phyloP scores from a whole-genome alignment of 768 basidiomycete species.

The Hypholoma sublateritium region DNA sequence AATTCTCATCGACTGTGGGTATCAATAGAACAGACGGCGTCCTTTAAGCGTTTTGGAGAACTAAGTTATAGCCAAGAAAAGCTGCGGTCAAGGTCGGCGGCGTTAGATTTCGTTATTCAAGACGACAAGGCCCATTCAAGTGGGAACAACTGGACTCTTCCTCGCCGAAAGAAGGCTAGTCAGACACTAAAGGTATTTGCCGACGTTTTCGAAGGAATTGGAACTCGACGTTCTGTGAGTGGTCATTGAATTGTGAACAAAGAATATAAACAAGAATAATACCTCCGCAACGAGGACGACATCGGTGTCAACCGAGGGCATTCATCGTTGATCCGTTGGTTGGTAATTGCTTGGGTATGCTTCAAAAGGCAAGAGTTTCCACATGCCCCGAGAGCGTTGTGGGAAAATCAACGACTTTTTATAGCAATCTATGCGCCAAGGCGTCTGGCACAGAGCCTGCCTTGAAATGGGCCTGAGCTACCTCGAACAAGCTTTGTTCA shows the following conservation, averaged over 20 bases:
- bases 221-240: no score
- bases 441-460: background rate
- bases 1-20: constrained; percentile 12
- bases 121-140: no score
- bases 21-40: background rate
- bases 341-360: constrained; percentile 1
- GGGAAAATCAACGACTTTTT: constrained; percentile 6
- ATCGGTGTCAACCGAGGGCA: constrained; percentile 4
- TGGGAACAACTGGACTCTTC: no score
- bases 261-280: background rate
- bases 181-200: no score
- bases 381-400: constrained; percentile 13
- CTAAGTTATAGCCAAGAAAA: background rate
- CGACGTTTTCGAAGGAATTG: no score
- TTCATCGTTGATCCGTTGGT: constrained; percentile 8
- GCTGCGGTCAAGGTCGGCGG: background rate
- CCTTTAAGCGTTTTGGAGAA: background rate
- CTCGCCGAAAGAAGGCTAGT: no score
- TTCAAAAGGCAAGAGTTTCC: constrained; percentile 11
- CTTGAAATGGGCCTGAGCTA: no score
- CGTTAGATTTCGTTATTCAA: no score
- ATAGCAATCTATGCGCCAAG: constrained; percentile 2
- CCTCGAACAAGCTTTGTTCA: no score
- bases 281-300: background rate
- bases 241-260: background rate